phyloP scores from a whole-genome alignment of 176 grass and related monocot genomes.

The Rhynchospora breviuscula region DNA sequence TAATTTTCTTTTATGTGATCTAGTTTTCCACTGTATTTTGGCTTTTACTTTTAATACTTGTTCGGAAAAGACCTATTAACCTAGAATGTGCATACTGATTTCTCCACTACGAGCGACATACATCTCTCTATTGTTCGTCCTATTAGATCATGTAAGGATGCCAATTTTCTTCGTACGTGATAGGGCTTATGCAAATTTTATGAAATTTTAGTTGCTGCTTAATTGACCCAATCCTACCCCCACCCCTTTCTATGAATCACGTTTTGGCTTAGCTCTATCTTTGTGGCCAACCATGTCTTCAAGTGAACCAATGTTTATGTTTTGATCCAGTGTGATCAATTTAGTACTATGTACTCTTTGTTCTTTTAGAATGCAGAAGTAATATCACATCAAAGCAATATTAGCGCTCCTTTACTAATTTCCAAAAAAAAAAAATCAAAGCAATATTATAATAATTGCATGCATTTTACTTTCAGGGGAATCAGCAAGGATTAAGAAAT shows the following conservation, averaged over 20 bases:
- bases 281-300: background rate
- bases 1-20: constrained; percentile 22
- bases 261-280: background rate
- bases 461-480: constrained; percentile 43
- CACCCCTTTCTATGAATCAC: background rate
- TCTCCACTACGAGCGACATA: background rate
- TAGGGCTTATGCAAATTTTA: background rate
- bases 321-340: background rate
- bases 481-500: constrained; percentile 85
- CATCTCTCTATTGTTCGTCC: background rate
- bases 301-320: background rate
- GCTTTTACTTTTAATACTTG: constrained; percentile 12
- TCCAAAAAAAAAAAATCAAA: background rate
- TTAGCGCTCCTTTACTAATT: background rate
- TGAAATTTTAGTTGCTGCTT: background rate
- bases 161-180: background rate
- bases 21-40: constrained; percentile 21
- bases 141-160: background rate
- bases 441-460: background rate
- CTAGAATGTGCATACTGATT: background rate
- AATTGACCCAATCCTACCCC: background rate
- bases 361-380: background rate
- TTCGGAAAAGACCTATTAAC: background rate
- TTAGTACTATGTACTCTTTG: background rate
- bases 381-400: background rate